These are phyloP conservation scores for Leccinum subrobustum DNA, from an alignment of 1,284 basidiomycete genomes.

Conservation along the genomic window DNA sequence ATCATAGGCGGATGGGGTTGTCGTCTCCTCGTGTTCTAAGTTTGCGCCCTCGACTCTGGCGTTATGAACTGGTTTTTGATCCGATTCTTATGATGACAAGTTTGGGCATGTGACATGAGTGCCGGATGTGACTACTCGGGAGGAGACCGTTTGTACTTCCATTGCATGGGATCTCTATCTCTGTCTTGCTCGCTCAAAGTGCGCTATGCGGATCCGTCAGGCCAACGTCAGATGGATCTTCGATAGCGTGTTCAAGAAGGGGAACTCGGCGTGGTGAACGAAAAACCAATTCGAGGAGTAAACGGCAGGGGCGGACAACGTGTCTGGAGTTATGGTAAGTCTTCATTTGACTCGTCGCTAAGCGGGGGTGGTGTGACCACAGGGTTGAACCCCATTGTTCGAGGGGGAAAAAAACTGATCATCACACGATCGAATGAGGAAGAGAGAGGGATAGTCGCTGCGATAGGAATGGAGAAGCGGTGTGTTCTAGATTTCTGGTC, in stretches of 20 bases:
- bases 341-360: conserved; percentile 11
- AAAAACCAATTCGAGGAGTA: not conserved
- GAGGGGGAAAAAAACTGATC: conserved; percentile 6
- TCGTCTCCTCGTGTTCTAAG: not conserved
- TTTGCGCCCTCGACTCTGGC: conserved; percentile 2
- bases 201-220: conserved; percentile 12
- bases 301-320: conserved; percentile 15
- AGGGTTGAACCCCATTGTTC: conserved; percentile 1
- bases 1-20: not conserved
- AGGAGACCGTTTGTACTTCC: not conserved
- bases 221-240: conserved; percentile 1
- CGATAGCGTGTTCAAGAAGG: not conserved
- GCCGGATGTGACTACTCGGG: not conserved
- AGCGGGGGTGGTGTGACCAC: not conserved
- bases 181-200: conserved; percentile 10
- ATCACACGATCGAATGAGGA: conserved; percentile 8
- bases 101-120: not conserved
- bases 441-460: not conserved
- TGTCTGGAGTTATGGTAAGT: conserved; percentile 10
- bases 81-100: not conserved
- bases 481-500: not conserved
- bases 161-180: not conserved
- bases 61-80: not conserved
- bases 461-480: not conserved
- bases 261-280: not conserved